Conservation (phyloP, 768 basidiomycete species). For the Ramaria sp. region DNA sequence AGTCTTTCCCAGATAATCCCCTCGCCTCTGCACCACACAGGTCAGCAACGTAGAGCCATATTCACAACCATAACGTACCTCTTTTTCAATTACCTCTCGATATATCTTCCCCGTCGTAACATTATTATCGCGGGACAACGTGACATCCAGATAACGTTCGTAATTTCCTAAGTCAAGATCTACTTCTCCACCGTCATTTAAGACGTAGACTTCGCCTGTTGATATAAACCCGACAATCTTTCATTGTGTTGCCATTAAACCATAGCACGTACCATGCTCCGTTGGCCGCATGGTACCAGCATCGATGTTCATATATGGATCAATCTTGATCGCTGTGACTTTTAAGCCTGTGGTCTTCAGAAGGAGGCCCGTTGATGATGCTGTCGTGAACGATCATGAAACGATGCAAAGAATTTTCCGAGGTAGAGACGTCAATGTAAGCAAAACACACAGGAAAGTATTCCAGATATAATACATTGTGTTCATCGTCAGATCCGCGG, state of each 20-base stretch:
- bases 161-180: constrained; percentile 98
- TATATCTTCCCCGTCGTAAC: constrained; percentile 99
- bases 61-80: constrained; percentile 37
- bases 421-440: neutral
- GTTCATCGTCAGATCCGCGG: neutral
- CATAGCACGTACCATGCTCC: constrained; percentile 70
- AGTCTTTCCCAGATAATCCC: constrained; percentile 91
- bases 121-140: constrained; percentile 89
- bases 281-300: constrained; percentile 98
- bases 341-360: constrained; percentile 92
- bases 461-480: neutral
- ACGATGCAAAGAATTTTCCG: neutral
- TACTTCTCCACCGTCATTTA: constrained; percentile 98
- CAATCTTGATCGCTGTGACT: constrained; percentile 99
- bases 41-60: constrained; percentile 1
- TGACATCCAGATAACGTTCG: constrained; percentile 94
- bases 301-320: constrained; percentile 99
- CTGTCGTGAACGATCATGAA: constrained; percentile 27
- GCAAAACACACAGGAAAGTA: neutral
- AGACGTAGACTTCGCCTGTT: constrained; percentile 89
- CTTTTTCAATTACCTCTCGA: constrained; percentile 90
- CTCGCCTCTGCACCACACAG: constrained; percentile 42
- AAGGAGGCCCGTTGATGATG: constrained; percentile 91
- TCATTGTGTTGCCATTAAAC: neutral
- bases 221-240: neutral